phyloP scores from a whole-genome alignment of 2,329 filamentous ascomycete genomes.

The Talaromyces funiculosus region DNA sequence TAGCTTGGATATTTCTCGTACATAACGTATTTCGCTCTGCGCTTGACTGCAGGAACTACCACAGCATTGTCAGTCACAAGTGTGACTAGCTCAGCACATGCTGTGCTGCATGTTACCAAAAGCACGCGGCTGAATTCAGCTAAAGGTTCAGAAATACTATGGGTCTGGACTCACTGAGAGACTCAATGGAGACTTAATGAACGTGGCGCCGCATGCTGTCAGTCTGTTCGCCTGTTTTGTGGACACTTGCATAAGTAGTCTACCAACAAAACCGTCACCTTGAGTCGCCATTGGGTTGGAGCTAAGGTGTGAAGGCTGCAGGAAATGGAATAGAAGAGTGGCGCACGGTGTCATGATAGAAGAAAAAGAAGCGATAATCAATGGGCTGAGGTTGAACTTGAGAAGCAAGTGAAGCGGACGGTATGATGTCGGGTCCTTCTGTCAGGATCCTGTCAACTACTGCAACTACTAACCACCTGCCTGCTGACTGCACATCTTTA shows the following conservation, averaged over 20 bases:
- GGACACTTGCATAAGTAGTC: neutral
- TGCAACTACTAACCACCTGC: neutral
- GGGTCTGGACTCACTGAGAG: neutral
- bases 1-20: neutral
- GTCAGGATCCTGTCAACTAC: neutral
- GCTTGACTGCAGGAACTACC: neutral
- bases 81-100: too few relatives aligned
- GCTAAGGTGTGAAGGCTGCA: neutral
- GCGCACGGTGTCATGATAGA: neutral
- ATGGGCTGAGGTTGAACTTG: neutral
- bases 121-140: neutral
- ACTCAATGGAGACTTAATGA: neutral
- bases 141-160: neutral
- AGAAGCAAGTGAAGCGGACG: neutral
- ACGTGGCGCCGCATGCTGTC: neutral
- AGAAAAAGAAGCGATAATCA: neutral
- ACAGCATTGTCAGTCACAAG: neutral
- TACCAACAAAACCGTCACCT: neutral
- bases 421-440: neutral
- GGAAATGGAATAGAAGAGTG: neutral
- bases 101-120: neutral
- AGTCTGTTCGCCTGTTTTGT: neutral
- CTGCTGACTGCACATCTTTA: neutral
- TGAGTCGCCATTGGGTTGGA: neutral
- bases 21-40: neutral